A percentile compares a stretch with the other conserved stretches of the same genome.
These are phyloP conservation scores for Sclerospora graminicola DNA, from an alignment of 352 stramenopile genomes.

Conservation along the genomic window DNA sequence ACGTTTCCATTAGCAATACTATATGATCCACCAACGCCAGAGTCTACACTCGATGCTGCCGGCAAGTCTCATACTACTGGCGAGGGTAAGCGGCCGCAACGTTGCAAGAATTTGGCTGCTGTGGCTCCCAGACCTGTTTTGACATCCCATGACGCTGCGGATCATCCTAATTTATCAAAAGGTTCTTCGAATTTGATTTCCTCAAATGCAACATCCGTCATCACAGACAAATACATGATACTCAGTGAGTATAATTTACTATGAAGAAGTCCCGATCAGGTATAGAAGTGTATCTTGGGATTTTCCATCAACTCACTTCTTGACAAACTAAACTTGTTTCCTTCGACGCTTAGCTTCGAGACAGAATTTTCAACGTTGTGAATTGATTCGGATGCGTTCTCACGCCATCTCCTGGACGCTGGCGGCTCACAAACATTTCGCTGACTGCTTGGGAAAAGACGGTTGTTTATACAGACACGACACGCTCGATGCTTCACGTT, in stretches of 20 bases:
- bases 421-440: constrained; percentile 49
- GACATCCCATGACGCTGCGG: not conserved
- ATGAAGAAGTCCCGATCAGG: constrained; percentile 64
- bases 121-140: constrained; percentile 13
- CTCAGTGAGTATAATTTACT: constrained; percentile 67
- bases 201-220: constrained; percentile 4
- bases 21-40: constrained; percentile 10
- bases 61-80: not conserved
- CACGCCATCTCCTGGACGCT: constrained; percentile 29
- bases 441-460: constrained; percentile 41
- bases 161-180: constrained; percentile 2
- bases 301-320: not conserved
- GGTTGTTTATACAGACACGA: constrained; percentile 44
- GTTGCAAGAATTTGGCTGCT: constrained; percentile 15
- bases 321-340: constrained; percentile 3
- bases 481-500: constrained; percentile 46
- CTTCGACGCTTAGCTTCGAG: constrained; percentile 34
- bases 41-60: not conserved
- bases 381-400: constrained; percentile 47
- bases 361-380: constrained; percentile 51
- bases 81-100: constrained; percentile 11
- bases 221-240: constrained; percentile 38
- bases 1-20: constrained; percentile 43
- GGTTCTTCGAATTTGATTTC: constrained; percentile 3
- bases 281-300: constrained; percentile 16